Conservation (phyloP, 768 basidiomycete genomes). For the Chalciporus sphaerocephalus region DNA sequence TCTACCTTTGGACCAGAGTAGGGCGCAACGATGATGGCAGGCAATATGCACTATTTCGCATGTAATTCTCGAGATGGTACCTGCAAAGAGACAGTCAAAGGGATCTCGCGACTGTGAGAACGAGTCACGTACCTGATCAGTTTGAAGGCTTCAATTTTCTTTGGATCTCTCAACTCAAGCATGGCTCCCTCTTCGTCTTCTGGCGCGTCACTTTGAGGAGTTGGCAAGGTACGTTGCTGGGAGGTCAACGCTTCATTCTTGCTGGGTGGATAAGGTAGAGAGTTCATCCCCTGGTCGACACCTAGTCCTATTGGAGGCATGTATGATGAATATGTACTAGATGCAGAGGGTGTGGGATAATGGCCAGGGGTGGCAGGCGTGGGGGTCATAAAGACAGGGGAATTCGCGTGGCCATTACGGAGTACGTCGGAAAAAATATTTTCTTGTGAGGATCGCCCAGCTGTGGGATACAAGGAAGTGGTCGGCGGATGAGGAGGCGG, state of each 20-base stretch:
- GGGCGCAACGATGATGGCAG: constrained; percentile 85
- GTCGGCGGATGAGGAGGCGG: constrained; percentile 30
- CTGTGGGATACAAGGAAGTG: constrained; percentile 42
- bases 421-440: constrained; percentile 61
- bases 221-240: constrained; percentile 23
- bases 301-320: constrained; percentile 55
- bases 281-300: constrained; percentile 49
- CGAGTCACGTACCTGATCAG: constrained; percentile 59
- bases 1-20: constrained; percentile 79
- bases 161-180: constrained; percentile 48
- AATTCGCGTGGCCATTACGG: constrained; percentile 44
- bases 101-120: background rate
- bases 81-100: constrained; percentile 35
- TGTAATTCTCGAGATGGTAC: constrained; percentile 90
- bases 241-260: constrained; percentile 23
- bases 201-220: constrained; percentile 39
- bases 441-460: constrained; percentile 43
- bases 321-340: constrained; percentile 40
- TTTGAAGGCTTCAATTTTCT: constrained; percentile 75
- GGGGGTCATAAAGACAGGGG: constrained; percentile 60
- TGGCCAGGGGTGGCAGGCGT: constrained; percentile 40
- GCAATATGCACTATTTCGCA: constrained; percentile 80
- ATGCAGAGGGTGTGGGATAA: constrained; percentile 39
- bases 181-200: constrained; percentile 49
- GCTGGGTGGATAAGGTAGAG: constrained; percentile 46